Percentiles rank a stretch among this genome's conserved stretches.
Conservation (phyloP, 768 basidiomycete genomes). For the Punctularia strigosozonata region DNA sequence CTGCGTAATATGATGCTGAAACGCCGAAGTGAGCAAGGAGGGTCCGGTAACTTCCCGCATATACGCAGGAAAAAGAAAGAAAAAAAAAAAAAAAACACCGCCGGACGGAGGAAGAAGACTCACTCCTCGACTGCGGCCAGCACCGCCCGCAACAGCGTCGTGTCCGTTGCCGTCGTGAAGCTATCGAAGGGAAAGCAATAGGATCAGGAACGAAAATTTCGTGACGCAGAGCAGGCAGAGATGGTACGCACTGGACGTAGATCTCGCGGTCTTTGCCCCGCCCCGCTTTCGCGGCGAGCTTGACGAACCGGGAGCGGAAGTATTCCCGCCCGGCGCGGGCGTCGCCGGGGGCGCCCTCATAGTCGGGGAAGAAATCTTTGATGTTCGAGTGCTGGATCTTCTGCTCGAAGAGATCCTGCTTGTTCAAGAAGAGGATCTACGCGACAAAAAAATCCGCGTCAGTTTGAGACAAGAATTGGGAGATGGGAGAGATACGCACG, state of each 20-base stretch:
- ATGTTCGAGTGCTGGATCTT: conserved; percentile 28
- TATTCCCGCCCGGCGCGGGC: conserved; percentile 25
- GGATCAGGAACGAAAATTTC: too few species aligned
- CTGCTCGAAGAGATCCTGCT: conserved; percentile 27
- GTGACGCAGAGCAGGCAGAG: too few species aligned
- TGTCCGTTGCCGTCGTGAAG: conserved; percentile 27
- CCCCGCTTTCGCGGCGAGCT: conserved; percentile 18
- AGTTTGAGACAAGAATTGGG: not conserved
- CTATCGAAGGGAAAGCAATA: conserved; percentile 8
- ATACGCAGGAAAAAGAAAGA: too few species aligned
- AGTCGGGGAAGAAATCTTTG: conserved; percentile 25
- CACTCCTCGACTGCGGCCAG: conserved; percentile 31
- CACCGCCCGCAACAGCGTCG: conserved; percentile 23
- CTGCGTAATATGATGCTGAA: too few species aligned
- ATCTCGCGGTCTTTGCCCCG: conserved; percentile 24
- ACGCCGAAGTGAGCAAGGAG: too few species aligned
- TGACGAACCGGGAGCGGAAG: conserved; percentile 26
- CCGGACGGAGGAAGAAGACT: too few species aligned
- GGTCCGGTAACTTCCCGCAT: too few species aligned
- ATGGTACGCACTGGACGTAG: conserved; percentile 22
- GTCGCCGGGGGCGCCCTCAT: conserved; percentile 21
- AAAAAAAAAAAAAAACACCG: too few species aligned
- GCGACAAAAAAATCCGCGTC: not conserved
- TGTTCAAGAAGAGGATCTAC: conserved; percentile 34
- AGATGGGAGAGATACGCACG: conserved; percentile 12